Conservation (phyloP, 2,329 filamentous ascomycete species). For the Didymella exigua region DNA sequence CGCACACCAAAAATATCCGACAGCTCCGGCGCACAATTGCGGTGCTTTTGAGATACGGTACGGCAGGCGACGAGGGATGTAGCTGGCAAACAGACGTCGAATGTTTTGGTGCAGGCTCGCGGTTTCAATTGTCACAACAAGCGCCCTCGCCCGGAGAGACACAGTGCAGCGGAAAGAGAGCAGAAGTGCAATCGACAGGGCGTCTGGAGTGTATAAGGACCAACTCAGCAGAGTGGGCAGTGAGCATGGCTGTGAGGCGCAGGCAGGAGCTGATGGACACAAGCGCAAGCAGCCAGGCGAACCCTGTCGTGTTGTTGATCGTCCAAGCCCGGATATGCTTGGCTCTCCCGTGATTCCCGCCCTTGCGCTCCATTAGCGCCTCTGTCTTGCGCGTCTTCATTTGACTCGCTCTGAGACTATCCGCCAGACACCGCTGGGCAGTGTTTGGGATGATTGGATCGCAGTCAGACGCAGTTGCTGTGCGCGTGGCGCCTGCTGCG, state of each 20-base stretch:
- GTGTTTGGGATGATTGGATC: neutral
- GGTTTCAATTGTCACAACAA: slow-evolving; percentile 24
- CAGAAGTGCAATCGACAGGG: slow-evolving; percentile 10
- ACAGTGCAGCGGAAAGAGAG: slow-evolving; percentile 28
- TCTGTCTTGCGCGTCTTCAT: slow-evolving; percentile 14
- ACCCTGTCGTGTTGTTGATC: slow-evolving; percentile 17
- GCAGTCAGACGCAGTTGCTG: neutral
- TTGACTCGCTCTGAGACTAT: slow-evolving; percentile 4
- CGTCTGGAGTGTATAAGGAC: slow-evolving; percentile 18
- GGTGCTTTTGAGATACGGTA: slow-evolving; percentile 8
- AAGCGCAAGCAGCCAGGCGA: slow-evolving; percentile 9
- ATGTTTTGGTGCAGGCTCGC: slow-evolving; percentile 20
- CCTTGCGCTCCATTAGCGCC: slow-evolving; percentile 12
- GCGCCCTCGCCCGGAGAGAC: slow-evolving; percentile 38
- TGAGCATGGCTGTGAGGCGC: slow-evolving; percentile 21
- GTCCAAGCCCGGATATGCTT: slow-evolving; percentile 15
- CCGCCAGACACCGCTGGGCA: neutral
- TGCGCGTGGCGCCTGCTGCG: slow-evolving; percentile 6
- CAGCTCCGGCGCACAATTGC: slow-evolving; percentile 14
- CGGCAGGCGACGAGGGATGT: slow-evolving; percentile 14
- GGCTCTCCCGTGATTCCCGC: slow-evolving; percentile 14
- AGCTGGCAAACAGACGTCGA: slow-evolving; percentile 15
- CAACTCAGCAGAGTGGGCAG: slow-evolving; percentile 16
- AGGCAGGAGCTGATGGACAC: slow-evolving; percentile 19
- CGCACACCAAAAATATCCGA: slow-evolving; percentile 16